These are phyloP conservation scores for Anacardium occidentale DNA, from an alignment of 345 rosid species.

Conservation along the genomic window DNA sequence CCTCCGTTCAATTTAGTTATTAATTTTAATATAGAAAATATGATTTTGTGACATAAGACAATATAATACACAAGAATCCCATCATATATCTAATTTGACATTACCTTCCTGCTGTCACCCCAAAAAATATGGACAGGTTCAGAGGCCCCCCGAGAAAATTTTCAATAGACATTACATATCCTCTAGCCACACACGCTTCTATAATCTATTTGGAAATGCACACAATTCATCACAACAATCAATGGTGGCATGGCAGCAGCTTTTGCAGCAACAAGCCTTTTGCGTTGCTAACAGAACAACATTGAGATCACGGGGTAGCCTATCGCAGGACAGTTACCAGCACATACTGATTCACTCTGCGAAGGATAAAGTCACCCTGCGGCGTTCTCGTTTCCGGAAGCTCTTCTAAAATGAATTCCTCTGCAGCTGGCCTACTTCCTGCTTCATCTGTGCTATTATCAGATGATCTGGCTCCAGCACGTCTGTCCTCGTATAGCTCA, in stretches of 20 bases:
- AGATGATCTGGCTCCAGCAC: conserved; percentile 53
- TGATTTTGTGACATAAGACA: no score
- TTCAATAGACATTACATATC: neutral
- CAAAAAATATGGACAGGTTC: neutral
- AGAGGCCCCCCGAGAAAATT: neutral
- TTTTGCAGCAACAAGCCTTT: neutral
- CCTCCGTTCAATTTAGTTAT: no score
- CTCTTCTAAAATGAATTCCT: conserved; percentile 85
- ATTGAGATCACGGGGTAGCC: neutral
- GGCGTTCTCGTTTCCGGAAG: conserved; percentile 92
- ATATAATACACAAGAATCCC: no score
- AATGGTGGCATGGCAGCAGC: neutral
- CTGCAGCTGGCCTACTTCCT: conserved; percentile 90
- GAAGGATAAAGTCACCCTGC: conserved; percentile 38
- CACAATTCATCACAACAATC: neutral
- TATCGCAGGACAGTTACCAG: neutral
- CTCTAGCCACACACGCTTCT: neutral
- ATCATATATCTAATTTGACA: no score
- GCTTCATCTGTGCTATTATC: conserved; percentile 51
- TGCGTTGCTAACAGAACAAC: neutral
- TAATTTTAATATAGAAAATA: no score
- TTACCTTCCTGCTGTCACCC: no score
- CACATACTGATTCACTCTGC: neutral
- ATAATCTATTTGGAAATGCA: neutral
- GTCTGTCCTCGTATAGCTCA: conserved; percentile 79